These are phyloP conservation scores for Ogataea kodamae DNA, from an alignment of 805 yeast species.

Conservation along the genomic window DNA sequence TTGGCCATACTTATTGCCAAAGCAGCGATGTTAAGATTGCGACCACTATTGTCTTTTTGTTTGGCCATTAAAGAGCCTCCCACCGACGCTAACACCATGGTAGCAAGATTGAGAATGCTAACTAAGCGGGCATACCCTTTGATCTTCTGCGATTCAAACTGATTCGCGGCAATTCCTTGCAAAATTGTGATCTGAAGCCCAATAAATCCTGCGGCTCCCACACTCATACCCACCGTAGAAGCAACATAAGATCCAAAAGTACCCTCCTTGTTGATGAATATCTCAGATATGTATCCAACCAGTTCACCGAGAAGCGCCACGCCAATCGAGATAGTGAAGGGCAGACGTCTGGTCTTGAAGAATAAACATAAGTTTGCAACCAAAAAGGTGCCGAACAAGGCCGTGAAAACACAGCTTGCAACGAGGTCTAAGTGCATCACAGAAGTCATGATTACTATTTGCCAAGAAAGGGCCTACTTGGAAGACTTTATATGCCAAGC, in stretches of 20 bases:
- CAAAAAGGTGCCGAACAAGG: too few species aligned
- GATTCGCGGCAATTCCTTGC: slow-evolving; percentile 52
- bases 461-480: too few species aligned
- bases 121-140: neutral
- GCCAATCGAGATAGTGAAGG: too few species aligned
- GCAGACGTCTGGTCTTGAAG: too few species aligned
- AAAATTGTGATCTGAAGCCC: slow-evolving; percentile 72
- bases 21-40: slow-evolving; percentile 71
- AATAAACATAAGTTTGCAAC: too few species aligned
- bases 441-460: too few species aligned
- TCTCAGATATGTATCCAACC: slow-evolving; percentile 64
- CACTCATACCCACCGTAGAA: slow-evolving; percentile 64
- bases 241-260: slow-evolving; percentile 45
- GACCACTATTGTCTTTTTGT: slow-evolving; percentile 35
- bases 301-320: slow-evolving; percentile 61
- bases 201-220: slow-evolving; percentile 80
- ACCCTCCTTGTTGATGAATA: slow-evolving; percentile 37
- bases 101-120: neutral
- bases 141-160: neutral
- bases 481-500: too few species aligned
- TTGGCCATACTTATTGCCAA: slow-evolving; percentile 68
- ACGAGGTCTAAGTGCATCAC: too few species aligned
- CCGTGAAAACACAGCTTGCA: too few species aligned
- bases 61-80: slow-evolving; percentile 47
- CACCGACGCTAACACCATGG: slow-evolving; percentile 15